phyloP scores from a whole-genome alignment of 495 filamentous ascomycete genomes.

The Aspergillus homomorphus region DNA sequence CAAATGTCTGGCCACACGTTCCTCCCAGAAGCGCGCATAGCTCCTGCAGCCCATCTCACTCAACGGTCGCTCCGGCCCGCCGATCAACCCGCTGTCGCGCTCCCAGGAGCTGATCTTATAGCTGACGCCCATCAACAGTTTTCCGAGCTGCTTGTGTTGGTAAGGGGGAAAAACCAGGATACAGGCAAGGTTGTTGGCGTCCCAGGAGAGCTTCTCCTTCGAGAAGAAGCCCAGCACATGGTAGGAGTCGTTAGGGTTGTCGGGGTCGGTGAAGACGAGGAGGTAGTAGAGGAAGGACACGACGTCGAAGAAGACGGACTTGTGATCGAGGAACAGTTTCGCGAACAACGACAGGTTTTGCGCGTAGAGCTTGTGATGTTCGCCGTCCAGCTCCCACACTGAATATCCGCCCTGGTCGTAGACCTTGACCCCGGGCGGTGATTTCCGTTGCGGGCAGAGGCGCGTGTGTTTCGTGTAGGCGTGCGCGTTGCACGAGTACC shows the following conservation, averaged over 20 bases:
- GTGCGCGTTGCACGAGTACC: constrained; percentile 73
- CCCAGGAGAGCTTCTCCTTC: constrained; percentile 98
- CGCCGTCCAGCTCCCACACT: constrained; percentile 92
- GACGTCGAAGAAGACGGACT: constrained; percentile 97
- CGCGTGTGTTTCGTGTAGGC: constrained; percentile 53
- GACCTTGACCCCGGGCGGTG: constrained; percentile 47
- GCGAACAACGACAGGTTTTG: constrained; percentile 95
- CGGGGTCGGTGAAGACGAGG: constrained; percentile 53
- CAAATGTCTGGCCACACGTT: constrained; percentile 65
- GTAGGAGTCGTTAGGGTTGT: constrained; percentile 33
- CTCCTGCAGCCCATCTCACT: constrained; percentile 76
- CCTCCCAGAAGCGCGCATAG: constrained; percentile 81
- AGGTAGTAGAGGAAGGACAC: constrained; percentile 94
- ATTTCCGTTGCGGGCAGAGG: constrained; percentile 33
- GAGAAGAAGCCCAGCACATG: constrained; percentile 90
- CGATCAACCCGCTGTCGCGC: constrained; percentile 59
- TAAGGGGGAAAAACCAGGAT: constrained; percentile 96
- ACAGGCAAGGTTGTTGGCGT: constrained; percentile 96
- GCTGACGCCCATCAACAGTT: constrained; percentile 85
- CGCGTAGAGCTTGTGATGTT: constrained; percentile 83
- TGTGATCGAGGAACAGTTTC: constrained; percentile 97
- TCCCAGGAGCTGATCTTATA: constrained; percentile 90
- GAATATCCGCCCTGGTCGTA: constrained; percentile 58
- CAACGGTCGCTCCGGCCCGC: constrained; percentile 91
- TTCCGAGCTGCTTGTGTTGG: constrained; percentile 84